phyloP scores from a whole-genome alignment of 2,329 filamentous ascomycete species.

The Claviceps sp. region DNA sequence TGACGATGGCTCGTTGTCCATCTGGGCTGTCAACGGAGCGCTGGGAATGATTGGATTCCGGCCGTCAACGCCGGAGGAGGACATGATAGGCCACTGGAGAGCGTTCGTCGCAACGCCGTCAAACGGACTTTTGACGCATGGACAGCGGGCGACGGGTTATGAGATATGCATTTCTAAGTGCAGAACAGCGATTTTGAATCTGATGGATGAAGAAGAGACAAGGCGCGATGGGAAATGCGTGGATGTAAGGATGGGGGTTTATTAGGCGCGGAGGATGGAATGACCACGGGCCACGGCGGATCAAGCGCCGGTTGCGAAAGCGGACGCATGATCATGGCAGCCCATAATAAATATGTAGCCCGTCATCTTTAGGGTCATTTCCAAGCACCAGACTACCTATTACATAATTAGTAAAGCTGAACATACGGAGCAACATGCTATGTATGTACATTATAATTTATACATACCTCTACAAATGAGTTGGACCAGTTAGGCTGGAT shows the following conservation, averaged over 20 bases:
- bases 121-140: neutral
- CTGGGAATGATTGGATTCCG: neutral
- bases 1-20: constrained; percentile 2
- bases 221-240: neutral
- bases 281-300: neutral
- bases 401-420: too few species aligned
- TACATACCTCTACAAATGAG: too few species aligned
- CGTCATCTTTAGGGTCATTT: too few species aligned
- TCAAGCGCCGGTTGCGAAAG: neutral
- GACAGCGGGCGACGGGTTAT: neutral
- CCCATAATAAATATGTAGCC: too few species aligned
- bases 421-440: too few species aligned
- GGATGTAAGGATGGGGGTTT: neutral
- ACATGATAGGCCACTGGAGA: constrained; percentile 1
- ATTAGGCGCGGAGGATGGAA: neutral
- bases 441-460: too few species aligned
- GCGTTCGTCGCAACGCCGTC: neutral
- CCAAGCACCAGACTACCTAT: too few species aligned
- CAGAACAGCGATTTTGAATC: neutral
- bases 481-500: too few species aligned
- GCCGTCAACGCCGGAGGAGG: constrained; percentile 3
- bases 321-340: too few species aligned
- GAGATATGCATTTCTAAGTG: neutral
- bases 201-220: neutral
- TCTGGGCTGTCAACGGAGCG: neutral